Evolutionary conservation across 2,329 filamentous ascomycete genomes (phyloP).

Genomic region (Talaromyces sp.): DNA sequence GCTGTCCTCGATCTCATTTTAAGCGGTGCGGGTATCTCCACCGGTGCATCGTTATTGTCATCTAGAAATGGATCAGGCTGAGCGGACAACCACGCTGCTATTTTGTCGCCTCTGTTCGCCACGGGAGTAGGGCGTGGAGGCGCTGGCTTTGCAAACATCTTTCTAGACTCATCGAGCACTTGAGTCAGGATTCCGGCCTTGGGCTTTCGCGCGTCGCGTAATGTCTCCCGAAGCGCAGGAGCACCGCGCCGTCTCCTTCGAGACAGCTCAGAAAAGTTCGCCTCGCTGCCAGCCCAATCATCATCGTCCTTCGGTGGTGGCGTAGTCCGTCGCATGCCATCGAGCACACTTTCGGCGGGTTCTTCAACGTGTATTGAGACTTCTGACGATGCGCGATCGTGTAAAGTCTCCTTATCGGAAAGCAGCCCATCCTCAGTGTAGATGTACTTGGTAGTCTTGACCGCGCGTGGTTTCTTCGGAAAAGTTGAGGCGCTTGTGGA

Average conservation of each 20-base stretch:
- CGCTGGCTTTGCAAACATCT: constrained; percentile 46
- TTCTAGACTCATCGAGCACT: constrained; percentile 46
- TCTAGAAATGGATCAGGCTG: constrained; percentile 58
- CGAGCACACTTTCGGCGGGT: constrained; percentile 27
- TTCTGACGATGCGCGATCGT: constrained; percentile 18
- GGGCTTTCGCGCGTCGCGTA: constrained; percentile 28
- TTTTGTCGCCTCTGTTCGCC: constrained; percentile 48
- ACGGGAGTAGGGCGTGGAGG: constrained; percentile 35
- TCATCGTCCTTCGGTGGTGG: constrained; percentile 29
- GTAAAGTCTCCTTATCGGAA: constrained; percentile 25
- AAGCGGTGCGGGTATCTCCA: constrained; percentile 42
- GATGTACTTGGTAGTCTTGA: constrained; percentile 25
- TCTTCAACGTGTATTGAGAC: constrained; percentile 26
- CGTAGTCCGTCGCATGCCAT: constrained; percentile 29
- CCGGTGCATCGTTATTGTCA: constrained; percentile 39
- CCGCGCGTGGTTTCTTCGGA: constrained; percentile 28
- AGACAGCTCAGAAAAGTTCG: constrained; percentile 41
- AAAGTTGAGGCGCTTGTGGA: constrained; percentile 26
- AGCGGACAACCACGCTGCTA: constrained; percentile 62
- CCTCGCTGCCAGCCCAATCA: constrained; percentile 41
- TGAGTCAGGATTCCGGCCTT: constrained; percentile 47
- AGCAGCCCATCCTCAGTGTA: constrained; percentile 22
- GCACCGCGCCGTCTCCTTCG: constrained; percentile 34
- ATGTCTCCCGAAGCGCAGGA: constrained; percentile 19
- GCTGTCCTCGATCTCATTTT: constrained; percentile 42